Percentiles rank a stretch among this genome's conserved stretches.
Evolutionary conservation across 192 early-diverging fungal species (phyloP).

Genomic region (Kickxella alabastrina): DNA sequence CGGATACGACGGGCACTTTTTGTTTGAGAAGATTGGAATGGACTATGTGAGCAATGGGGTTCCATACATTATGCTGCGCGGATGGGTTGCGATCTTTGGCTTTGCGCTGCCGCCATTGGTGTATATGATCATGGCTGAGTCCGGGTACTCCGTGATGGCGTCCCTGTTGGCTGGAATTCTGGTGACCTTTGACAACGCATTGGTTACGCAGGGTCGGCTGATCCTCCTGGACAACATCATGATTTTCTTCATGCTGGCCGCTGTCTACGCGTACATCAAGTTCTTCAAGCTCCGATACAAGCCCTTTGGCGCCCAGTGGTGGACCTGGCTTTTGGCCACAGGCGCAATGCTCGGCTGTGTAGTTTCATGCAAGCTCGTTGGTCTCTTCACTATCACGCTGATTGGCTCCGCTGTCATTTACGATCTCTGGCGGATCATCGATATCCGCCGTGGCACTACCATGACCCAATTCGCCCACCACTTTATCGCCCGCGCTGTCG

Average conservation of each 20-base stretch:
- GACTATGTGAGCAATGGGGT: slow-evolving; percentile 84
- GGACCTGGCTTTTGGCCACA: slow-evolving; percentile 76
- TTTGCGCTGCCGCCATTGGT: slow-evolving; percentile 71
- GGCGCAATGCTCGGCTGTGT: slow-evolving; percentile 71
- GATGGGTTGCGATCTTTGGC: slow-evolving; percentile 77
- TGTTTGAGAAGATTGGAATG: slow-evolving; percentile 93
- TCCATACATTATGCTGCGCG: slow-evolving; percentile 80
- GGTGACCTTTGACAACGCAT: slow-evolving; percentile 85
- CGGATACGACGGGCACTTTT: slow-evolving; percentile 93
- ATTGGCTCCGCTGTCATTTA: slow-evolving; percentile 79
- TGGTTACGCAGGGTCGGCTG: slow-evolving; percentile 86
- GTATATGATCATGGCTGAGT: slow-evolving; percentile 81
- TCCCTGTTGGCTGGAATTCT: slow-evolving; percentile 71
- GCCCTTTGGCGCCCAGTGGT: slow-evolving; percentile 78
- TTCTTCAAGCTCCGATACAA: slow-evolving; percentile 78
- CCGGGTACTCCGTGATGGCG: slow-evolving; percentile 75
- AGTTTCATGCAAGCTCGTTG: slow-evolving; percentile 91
- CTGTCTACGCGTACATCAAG: slow-evolving; percentile 82
- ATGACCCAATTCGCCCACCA: slow-evolving; percentile 72
- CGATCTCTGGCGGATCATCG: slow-evolving; percentile 92
- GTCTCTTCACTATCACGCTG: slow-evolving; percentile 78
- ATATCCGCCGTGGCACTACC: slow-evolving; percentile 70
- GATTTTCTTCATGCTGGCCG: slow-evolving; percentile 82
- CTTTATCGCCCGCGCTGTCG: slow-evolving; percentile 85
- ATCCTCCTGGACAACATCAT: slow-evolving; percentile 94